Evolutionary conservation across 2,329 filamentous ascomycete genomes (phyloP), one percentile per base, ranked within the genome.

Genomic region (Cryphonectria nitschkei): DNA sequence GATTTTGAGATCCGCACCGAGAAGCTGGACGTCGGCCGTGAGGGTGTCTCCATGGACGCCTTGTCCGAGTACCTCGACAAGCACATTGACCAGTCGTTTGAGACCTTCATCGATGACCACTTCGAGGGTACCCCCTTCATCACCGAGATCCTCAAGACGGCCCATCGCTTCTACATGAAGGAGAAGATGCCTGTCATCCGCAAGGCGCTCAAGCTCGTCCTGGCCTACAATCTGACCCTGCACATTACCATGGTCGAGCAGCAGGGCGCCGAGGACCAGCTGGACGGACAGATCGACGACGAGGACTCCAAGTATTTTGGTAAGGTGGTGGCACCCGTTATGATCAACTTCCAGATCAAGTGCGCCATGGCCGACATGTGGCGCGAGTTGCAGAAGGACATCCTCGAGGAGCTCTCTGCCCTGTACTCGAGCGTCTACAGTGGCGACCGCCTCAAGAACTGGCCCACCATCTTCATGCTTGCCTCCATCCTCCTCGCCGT

Each of bases 301-400:
- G 89, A 93, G 77, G 89, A 91, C 68, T 97, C 94, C 75, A 96
- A 93, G 80, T 98, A 92, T 86, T 92, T 88, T 76, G 95, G 95
- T 78, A 95, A 95, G 85, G 95, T 92, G 50, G 90, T 97, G 74
- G 95, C 95, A 22, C 95, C 95, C 16, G 95, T 98, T 79, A 97
- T 98, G 95, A 97, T 98, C 88, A 98, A 98, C 86, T 98, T 98
- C 89, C 94, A 98, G 84, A 94, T 98, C 86, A 98, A 98, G 88
- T 96, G 93, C 78, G 95, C 95, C 68, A 91, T 98, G 83, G 95
- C 95, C 75, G 94, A 97, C 78, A 97, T 98, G 93, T 98, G 95
- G 95, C 94, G 95, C 75, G 95, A 97, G 81, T 86, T 98, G 70
- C 95, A 98, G 81, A 97, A 97, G 84, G 95, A 98, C 76, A 94